phyloP scores from a whole-genome alignment of 495 filamentous ascomycete genomes.

The Lasiosphaeria ovina region DNA sequence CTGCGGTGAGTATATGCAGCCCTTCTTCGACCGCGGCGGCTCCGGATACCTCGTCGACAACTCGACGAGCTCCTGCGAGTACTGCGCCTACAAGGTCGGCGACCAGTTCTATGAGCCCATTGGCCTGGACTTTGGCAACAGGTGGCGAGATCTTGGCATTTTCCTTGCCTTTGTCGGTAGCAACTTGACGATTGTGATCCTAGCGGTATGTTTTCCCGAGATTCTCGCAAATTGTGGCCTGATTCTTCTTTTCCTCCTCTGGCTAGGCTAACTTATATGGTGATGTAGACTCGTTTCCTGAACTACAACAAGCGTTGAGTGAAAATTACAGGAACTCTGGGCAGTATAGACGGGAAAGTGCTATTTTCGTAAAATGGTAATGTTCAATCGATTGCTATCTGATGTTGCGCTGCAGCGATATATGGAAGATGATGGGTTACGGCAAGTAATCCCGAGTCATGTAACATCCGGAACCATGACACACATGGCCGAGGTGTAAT shows the following conservation, averaged over 20 bases:
- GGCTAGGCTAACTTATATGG: not conserved
- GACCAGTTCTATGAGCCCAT: slow-evolving; percentile 73
- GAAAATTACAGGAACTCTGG: too few relatives aligned
- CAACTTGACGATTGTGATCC: slow-evolving; percentile 72
- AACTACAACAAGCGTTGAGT: too few relatives aligned
- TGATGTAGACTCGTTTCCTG: too few relatives aligned
- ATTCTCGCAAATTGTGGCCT: slow-evolving; percentile 15
- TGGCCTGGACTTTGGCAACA: slow-evolving; percentile 58
- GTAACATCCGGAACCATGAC: too few relatives aligned
- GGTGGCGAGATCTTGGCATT: slow-evolving; percentile 82
- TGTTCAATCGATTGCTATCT: too few relatives aligned
- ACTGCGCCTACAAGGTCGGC: slow-evolving; percentile 74
- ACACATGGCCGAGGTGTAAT: too few relatives aligned
- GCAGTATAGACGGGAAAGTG: too few relatives aligned
- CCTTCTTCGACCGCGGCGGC: slow-evolving; percentile 62
- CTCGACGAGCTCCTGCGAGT: slow-evolving; percentile 62
- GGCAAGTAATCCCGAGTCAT: too few relatives aligned
- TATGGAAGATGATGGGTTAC: too few relatives aligned
- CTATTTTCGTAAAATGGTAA: too few relatives aligned
- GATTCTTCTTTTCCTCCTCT: not conserved
- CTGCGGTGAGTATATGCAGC: slow-evolving; percentile 72
- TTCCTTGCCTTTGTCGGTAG: slow-evolving; percentile 69
- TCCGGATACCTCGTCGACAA: slow-evolving; percentile 69
- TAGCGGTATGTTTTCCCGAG: slow-evolving; percentile 55
- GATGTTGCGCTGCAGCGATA: too few relatives aligned